Base-by-base conservation (phyloP, 2,329 filamentous ascomycete species). In the Colletotrichum lini region DNA sequence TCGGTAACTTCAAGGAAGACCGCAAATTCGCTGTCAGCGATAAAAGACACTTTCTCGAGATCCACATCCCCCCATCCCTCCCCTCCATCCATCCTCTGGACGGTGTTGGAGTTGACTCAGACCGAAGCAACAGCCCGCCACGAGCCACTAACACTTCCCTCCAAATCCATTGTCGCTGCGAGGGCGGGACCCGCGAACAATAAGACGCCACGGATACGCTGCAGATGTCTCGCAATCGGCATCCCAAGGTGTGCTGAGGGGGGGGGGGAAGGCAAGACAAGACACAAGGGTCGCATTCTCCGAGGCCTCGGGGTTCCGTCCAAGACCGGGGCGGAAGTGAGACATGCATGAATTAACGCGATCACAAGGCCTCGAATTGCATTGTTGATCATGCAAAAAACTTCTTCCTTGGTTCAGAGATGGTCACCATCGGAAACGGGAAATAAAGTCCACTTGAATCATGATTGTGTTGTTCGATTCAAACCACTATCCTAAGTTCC, bases 281-380 rank as follows among this genome's bases (percentile, higher is more conserved):
- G 38, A 42, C 21, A 57, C 12, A 13, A 57, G 38, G 18, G 54
- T 57, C 38, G 35, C 56, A 13, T 53, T 35, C 15, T 16, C 42
- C 16, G 44, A 30, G 58, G 26, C 52, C 49, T 59, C 42, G 50
- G 45, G 52, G 38, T 16, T 15, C 40, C 21, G 52, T 16, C 21
- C 15, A 18, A 45, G 52, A 54, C 59, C 59, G 26, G 53, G 35
- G 44, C 18, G 16, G 4, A n/a, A 38, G 53, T 71, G 68, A 71
- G 65, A 71, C 68, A 71, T 71, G 68, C 68, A 63, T 68, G 21
- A 12, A 23, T 30, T 40, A 53, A 53, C 47, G 45, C 57, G 45
- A 58, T 64, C 68, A 71, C 68, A 59, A 63, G 65, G 65, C 30
- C 58, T 12, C 9, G 49, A 30, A 2, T 47, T 40, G 42, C 18